phyloP scores from a whole-genome alignment of 306 rosid genomes.

The Prunus armeniaca region DNA sequence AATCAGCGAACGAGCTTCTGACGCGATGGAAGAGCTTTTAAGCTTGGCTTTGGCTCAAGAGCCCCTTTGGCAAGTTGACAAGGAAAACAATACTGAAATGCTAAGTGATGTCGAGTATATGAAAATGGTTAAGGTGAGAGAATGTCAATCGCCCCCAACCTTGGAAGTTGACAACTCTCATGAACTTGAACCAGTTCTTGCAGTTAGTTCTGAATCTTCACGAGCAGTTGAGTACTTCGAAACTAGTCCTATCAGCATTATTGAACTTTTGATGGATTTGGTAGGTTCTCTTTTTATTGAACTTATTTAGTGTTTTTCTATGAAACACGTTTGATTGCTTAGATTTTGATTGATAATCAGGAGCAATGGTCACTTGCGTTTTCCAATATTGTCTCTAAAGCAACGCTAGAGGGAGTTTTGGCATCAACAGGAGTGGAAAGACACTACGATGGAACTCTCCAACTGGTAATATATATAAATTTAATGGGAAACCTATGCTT shows the following conservation, averaged over 20 bases:
- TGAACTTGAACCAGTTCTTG: neutral
- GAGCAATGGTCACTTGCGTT: no score
- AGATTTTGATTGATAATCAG: no score
- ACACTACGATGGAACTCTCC: no score
- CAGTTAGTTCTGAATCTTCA: neutral
- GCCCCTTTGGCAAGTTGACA: neutral
- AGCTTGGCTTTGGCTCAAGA: neutral
- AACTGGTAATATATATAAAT: no score
- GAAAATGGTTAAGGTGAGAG: neutral
- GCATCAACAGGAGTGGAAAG: no score
- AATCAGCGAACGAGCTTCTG: neutral
- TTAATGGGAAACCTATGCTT: no score
- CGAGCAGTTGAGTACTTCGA: neutral
- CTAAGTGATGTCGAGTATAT: neutral
- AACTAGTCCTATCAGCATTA: neutral
- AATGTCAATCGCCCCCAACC: no score
- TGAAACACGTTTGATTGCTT: no score
- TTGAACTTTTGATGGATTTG: neutral
- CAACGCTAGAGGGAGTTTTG: no score
- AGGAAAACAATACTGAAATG: neutral
- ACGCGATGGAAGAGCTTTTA: neutral
- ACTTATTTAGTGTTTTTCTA: no score
- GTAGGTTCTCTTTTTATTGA: neutral
- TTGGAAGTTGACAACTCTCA: neutral
- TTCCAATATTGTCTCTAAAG: no score